Conservation (phyloP, 352 stramenopile genomes). For the Pythium phragmitis region DNA sequence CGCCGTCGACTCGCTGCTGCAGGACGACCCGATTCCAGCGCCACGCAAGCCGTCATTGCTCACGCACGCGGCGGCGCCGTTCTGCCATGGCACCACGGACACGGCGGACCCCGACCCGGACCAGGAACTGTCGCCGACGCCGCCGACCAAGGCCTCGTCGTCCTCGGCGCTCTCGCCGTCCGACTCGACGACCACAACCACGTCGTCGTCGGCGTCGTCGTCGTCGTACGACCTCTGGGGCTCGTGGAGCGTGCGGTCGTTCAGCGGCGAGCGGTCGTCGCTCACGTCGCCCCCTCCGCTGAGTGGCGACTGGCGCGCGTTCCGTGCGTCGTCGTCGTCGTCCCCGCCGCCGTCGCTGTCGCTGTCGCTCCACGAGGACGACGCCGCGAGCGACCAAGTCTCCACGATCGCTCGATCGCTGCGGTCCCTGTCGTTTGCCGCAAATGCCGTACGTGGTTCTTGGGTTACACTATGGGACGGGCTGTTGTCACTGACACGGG, state of each 20-base stretch:
- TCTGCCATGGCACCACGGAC: neutral
- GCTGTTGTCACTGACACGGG: neutral
- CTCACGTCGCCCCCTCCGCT: slow-evolving; percentile 16
- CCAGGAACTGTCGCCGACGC: slow-evolving; percentile 31
- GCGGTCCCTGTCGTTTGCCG: slow-evolving; percentile 40
- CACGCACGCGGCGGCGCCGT: neutral
- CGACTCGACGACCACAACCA: too few species aligned
- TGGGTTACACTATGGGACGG: too few species aligned
- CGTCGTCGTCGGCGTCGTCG: slow-evolving; percentile 1
- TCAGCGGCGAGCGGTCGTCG: slow-evolving; percentile 25
- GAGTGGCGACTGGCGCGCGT: slow-evolving; percentile 31
- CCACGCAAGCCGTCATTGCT: neutral
- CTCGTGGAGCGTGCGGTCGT: slow-evolving; percentile 37
- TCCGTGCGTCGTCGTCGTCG: slow-evolving; percentile 33
- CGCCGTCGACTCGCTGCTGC: slow-evolving; percentile 7
- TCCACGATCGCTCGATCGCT: slow-evolving; percentile 41
- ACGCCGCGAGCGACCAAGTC: slow-evolving; percentile 21
- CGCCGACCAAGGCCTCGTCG: slow-evolving; percentile 15
- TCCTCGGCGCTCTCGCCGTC: neutral
- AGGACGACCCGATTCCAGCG: neutral
- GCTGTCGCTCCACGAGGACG: slow-evolving; percentile 23
- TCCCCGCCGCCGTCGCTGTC: slow-evolving; percentile 22
- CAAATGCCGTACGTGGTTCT: slow-evolving; percentile 9
- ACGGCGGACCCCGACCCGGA: slow-evolving; percentile 13
- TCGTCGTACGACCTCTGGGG: slow-evolving; percentile 40